Base-by-base conservation (phyloP, 2,329 filamentous ascomycete species). In the Scortechinia acanthostroma region DNA sequence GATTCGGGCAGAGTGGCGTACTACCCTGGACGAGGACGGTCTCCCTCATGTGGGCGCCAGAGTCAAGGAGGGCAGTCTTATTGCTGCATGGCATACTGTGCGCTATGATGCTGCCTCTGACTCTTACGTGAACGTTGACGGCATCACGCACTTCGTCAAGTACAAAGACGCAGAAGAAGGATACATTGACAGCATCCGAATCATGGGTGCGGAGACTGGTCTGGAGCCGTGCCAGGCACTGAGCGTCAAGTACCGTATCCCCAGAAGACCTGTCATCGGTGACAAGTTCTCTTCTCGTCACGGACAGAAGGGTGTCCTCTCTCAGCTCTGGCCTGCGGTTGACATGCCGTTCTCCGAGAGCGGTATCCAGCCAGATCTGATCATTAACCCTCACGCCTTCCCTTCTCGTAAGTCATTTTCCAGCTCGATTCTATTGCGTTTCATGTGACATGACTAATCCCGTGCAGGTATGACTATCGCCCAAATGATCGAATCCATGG, bases 321-420 rank as follows among this genome's bases (percentile, higher is more conserved):
- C 90, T 16, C 91, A 97, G 61, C 93, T 96, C 62, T 98, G 93
- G 90, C 93, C 91, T 1, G 78, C 83, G 2, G 72, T 87, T 48
- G 91, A 97, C 62, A 93, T 98, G 88, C 93, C 93, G 3, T 98
- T 97, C 67, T 90, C 88, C 2, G 93, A 98, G 68, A 88, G 86
- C 4, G 93, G 93, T 45, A 97, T 98, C 49, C 91, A 96, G 59
- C 93, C 93, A 6, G 93, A 98, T 65, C 76, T 95, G 56, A 98
- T 98, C 66, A 98, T 98, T 74, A 98, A 98, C 69, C 93, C 93
- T 33, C 93, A 98, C 75, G 93, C 93, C 59, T 98, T 98, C 76
- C 93, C 93, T 4, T 97, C 91, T 42, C 91, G 35, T 40, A 19
- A 40, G 35, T 19, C 17, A 6, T 17, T 19, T 40, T 17, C 20